Conservation (phyloP, 805 yeast genomes). For the Teunomyces stri region DNA sequence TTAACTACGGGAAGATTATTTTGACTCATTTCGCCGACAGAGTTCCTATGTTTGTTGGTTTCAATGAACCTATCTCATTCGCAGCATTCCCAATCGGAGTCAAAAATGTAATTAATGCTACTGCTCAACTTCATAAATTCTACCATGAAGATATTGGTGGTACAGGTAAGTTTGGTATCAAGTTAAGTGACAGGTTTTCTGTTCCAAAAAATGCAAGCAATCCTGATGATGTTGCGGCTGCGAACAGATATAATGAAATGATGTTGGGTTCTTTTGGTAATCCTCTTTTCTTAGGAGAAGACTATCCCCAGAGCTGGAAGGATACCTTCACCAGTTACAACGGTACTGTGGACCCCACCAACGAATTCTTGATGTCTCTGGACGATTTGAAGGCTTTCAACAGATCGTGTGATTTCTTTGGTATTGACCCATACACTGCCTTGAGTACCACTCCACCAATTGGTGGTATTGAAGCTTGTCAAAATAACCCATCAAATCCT, state of each 20-base stretch:
- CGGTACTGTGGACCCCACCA: constrained; percentile 6
- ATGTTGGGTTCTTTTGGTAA: constrained; percentile 12
- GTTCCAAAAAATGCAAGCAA: constrained; percentile 24
- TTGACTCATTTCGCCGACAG: constrained; percentile 27
- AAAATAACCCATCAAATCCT: constrained; percentile 14
- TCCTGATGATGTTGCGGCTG: constrained; percentile 22
- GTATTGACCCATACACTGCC: constrained; percentile 30
- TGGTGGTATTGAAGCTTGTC: constrained; percentile 24
- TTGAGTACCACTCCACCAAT: constrained; percentile 15
- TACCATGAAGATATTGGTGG: constrained; percentile 22
- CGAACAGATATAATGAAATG: constrained; percentile 22
- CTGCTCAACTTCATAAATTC: constrained; percentile 19
- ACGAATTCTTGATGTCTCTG: constrained; percentile 16
- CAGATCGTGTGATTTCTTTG: constrained; percentile 28
- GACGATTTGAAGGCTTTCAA: constrained; percentile 21
- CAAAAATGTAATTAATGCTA: constrained; percentile 25
- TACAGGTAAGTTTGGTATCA: constrained; percentile 22
- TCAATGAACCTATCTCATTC: constrained; percentile 28
- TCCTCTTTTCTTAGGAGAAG: constrained; percentile 18
- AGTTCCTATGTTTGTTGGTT: constrained; percentile 28
- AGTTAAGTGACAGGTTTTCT: constrained; percentile 25
- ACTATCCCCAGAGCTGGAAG: constrained; percentile 23
- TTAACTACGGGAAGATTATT: constrained; percentile 27
- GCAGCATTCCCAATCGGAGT: constrained; percentile 18
- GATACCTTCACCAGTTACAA: constrained; percentile 13